Base-by-base conservation (phyloP, 768 basidiomycete genomes). In the Dendrothele bispora region DNA sequence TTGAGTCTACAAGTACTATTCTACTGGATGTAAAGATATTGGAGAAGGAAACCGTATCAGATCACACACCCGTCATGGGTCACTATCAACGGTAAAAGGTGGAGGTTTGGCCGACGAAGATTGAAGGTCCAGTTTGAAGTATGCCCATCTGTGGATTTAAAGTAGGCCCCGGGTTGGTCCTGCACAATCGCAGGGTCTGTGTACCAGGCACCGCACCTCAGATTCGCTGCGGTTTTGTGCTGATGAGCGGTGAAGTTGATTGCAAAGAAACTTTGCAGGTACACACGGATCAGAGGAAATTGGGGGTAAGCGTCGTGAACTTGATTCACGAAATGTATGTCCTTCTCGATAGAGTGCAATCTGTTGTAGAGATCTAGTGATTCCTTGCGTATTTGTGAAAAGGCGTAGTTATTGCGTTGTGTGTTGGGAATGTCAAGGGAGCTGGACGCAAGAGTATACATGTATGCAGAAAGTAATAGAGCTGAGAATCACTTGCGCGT, bases 141-240 rank as follows among this genome's bases (percentile, higher is more conserved):
- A 58, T 95, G 92, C 0, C 92, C 93, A 56, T 95, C 91, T 0
- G 90, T 94, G 0, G 91, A 92, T 59, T 95, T 95, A 77, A 90
- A 98, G 71, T 92, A 98, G 14, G 83, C 91, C 21, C 3, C 8
- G n/a, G 25, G 3, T 15, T 0, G 3, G 22, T 18, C 5, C 4
- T 43, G 3, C 59, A 83, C 84, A 47, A 84, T 76, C 6, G 56
- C 49, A 17, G 92, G 89, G 56, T 92, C 77, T 5, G 86, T 82
- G 63, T 97, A 98, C 95, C 95, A 98, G 6, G 86, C 86, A 3
- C 95, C 95, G 58, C 94, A 97, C 20, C 95, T 81, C 59, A 94
- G 77, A 62, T 98, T 98, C 3, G 95, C 92, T 89, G 59, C 28
- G 28, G 20, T 4, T 8, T 44, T 11, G 26, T 6, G 21, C 28